Evolutionary conservation across 139 green algal genomes (phyloP).

Genomic region (Closterium sp.): DNA sequence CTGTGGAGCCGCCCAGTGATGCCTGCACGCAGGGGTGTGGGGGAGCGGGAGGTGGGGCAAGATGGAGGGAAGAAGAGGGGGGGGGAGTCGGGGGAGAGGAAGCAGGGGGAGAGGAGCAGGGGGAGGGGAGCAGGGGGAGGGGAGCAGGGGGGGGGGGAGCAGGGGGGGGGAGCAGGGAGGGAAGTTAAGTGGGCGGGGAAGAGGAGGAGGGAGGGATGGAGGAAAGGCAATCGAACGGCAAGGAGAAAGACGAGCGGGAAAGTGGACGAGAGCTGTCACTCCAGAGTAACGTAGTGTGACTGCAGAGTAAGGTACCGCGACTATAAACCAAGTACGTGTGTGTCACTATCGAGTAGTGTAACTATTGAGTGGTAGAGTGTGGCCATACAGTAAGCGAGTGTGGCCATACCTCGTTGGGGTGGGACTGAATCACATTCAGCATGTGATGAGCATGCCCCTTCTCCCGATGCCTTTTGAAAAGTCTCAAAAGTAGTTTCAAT

Average conservation of each 20-base stretch:
- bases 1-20: constrained; percentile 36
- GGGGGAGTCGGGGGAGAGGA: background rate
- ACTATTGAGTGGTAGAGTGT: background rate
- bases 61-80: background rate
- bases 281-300: too few species aligned
- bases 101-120: background rate
- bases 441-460: constrained; percentile 37
- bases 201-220: background rate
- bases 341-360: too few species aligned
- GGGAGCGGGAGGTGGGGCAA: background rate
- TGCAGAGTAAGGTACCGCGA: too few species aligned
- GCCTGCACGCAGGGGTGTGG: constrained; percentile 1
- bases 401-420: constrained; percentile 18
- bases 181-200: background rate
- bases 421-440: constrained; percentile 28
- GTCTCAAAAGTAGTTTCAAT: too few species aligned
- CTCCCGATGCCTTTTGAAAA: constrained; percentile 46
- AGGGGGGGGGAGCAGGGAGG: background rate
- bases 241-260: too few species aligned
- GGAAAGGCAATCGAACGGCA: background rate
- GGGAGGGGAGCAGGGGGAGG: background rate
- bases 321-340: too few species aligned
- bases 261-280: too few species aligned
- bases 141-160: background rate
- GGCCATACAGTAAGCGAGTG: background rate